Conservation (phyloP, 2,329 filamentous ascomycete genomes). For the Aureobasidium sp. region DNA sequence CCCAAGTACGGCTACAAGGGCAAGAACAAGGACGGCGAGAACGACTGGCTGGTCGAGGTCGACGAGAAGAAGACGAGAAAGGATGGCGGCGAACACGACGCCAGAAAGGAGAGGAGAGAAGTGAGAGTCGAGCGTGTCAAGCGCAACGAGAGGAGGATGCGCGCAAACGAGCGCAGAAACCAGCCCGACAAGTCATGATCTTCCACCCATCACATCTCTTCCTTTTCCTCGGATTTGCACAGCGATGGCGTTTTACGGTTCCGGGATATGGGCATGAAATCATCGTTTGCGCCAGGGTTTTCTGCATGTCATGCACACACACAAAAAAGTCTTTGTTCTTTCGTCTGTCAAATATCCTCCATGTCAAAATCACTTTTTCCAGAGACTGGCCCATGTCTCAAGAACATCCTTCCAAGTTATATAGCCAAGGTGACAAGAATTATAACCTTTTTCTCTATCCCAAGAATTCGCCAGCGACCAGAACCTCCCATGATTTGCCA, state of each 20-base stretch:
- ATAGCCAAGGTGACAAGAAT: neutral
- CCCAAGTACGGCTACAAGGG: constrained; percentile 93
- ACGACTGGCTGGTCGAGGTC: constrained; percentile 88
- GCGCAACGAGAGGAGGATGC: constrained; percentile 36
- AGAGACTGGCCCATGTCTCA: neutral
- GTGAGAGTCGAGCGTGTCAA: constrained; percentile 44
- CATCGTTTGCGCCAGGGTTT: neutral
- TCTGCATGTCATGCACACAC: neutral
- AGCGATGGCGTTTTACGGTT: constrained; percentile 13
- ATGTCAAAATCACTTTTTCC: neutral
- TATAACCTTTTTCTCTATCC: constrained; percentile 35
- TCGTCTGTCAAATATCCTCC: neutral
- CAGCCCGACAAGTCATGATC: constrained; percentile 1
- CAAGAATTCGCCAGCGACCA: constrained; percentile 61
- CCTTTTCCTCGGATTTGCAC: neutral
- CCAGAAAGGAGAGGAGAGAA: constrained; percentile 51
- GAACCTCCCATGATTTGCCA: constrained; percentile 59
- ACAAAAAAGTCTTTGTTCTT: neutral
- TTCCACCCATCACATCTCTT: neutral
- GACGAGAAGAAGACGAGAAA: constrained; percentile 56
- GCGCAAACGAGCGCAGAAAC: constrained; percentile 51
- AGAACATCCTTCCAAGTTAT: neutral
- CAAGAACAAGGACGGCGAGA: constrained; percentile 73
- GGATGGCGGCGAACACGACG: constrained; percentile 48
- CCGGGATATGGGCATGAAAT: neutral